Conservation (phyloP, 495 filamentous ascomycete species). For the Xylaria cubensis region DNA sequence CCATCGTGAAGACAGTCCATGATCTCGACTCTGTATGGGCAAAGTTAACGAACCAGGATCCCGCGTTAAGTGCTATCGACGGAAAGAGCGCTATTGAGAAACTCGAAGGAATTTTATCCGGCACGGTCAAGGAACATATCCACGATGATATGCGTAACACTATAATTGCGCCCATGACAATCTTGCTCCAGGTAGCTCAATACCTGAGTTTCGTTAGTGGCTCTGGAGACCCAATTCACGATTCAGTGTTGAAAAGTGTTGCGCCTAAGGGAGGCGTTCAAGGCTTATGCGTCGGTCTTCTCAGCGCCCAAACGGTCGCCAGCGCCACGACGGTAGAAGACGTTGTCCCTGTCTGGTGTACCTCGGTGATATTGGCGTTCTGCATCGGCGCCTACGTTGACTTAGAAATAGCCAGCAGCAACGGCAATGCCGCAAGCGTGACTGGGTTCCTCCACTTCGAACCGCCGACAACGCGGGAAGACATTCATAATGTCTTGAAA, state of each 20-base stretch:
- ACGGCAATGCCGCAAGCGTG: not conserved
- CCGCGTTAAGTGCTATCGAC: not conserved
- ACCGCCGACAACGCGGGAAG: not conserved
- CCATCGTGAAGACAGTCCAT: not conserved
- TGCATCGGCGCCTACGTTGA: constrained; percentile 14
- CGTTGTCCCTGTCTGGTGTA: constrained; percentile 40
- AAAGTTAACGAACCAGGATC: not conserved
- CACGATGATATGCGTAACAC: constrained; percentile 1
- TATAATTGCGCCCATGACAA: not conserved
- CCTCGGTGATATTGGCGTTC: constrained; percentile 7
- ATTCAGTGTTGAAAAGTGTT: constrained; percentile 1
- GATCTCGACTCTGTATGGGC: constrained; percentile 2
- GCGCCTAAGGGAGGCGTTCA: constrained; percentile 31
- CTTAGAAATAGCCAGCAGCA: not conserved
- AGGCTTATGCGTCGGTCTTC: constrained; percentile 48
- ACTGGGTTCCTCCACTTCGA: constrained; percentile 7
- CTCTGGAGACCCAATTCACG: not conserved
- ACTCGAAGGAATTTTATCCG: constrained; percentile 6
- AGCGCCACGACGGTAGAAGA: constrained; percentile 40
- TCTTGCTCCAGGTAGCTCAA: not conserved
- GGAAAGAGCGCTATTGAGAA: not conserved
- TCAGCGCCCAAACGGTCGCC: constrained; percentile 43
- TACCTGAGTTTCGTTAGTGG: not conserved
- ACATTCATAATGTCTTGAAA: not conserved
- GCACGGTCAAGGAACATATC: constrained; percentile 4